Evolutionary conservation across 305 asterid species (phyloP), one percentile per base, ranked within the genome.

Genomic region (Fraxinus baroniana): DNA sequence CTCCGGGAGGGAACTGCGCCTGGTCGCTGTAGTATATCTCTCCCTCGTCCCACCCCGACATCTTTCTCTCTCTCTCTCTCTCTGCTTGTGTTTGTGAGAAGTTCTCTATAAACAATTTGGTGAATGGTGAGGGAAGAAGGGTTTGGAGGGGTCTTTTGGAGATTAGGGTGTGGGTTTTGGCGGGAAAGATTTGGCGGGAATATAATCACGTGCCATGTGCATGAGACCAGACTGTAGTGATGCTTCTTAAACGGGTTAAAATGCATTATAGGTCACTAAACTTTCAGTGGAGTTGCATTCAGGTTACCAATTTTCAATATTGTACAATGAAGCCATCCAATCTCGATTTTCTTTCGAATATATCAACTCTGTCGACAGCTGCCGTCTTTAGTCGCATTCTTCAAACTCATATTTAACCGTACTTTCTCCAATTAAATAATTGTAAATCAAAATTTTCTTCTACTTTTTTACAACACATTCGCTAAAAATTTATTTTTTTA

Each of bases 1-100:
- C 84, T 76, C 92, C 93, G 35, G 80, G 92, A 28, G 98, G 97
- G 79, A 91, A 96, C 87, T 94, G 99, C 26, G 98, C 95, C 81
- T 96, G 94, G 91, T 96, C 98, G 85, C 99, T 93, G 93, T 92
- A 94, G 94, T 80, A 91, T 1, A 94, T 86, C 4, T 92, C 95
- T 86, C 99, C 99, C 79, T 94, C 98, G 81, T 96, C 99, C 96
- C 96, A 94, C 5, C 98, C 98, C 17, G 98, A 93, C 97, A 94
- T 46, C 57, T 46, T 1, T 26, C 46, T 39, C 55, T 44, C 55
- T 44, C 55, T 44, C 52, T 44, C 57, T 46, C 18, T 46, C 60
- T 49, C 7, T 49, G 60, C 18, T 15, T 49, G 60, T 13, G 57
- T 46, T 12, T 49, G 79, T 15, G 84, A 44, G 83, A 80, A 70